Conservation (phyloP, 1,284 basidiomycete genomes). For the Prillingera fragicola region DNA sequence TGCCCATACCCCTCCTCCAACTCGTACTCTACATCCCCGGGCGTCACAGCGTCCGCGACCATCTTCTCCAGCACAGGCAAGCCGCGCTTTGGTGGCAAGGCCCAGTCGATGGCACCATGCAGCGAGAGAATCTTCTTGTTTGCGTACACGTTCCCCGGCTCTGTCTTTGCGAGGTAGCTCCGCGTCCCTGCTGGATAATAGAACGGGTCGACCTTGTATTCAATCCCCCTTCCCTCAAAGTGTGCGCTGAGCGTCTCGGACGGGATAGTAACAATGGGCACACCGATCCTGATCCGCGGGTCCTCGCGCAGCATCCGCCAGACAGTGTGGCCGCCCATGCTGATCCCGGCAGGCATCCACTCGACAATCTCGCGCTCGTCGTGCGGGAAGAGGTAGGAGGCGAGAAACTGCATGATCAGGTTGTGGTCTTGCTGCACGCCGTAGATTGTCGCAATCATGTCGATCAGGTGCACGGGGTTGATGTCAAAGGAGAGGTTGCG, state of each 20-base stretch:
- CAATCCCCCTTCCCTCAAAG: conserved; percentile 50
- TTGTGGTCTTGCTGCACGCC: conserved; percentile 72
- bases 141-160: conserved; percentile 49
- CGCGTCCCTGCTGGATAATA: conserved; percentile 8
- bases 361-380: conserved; percentile 60
- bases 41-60: background rate
- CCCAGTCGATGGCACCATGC: conserved; percentile 50
- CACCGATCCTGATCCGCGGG: conserved; percentile 61
- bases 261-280: conserved; percentile 69
- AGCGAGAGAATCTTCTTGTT: conserved; percentile 67
- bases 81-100: conserved; percentile 32
- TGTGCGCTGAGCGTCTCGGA: conserved; percentile 56
- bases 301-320: conserved; percentile 47
- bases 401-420: conserved; percentile 73
- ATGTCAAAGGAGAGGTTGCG: conserved; percentile 59
- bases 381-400: conserved; percentile 66
- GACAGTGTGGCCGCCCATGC: conserved; percentile 46
- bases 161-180: conserved; percentile 54
- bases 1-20: conserved; percentile 4
- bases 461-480: conserved; percentile 60
- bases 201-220: background rate
- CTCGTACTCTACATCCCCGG: conserved; percentile 1
- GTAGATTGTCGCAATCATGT: conserved; percentile 61
- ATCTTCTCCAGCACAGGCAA: conserved; percentile 16
- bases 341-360: conserved; percentile 57